Evolutionary conservation across 805 yeast species (phyloP).

Genomic region (Candida odintsovae): DNA sequence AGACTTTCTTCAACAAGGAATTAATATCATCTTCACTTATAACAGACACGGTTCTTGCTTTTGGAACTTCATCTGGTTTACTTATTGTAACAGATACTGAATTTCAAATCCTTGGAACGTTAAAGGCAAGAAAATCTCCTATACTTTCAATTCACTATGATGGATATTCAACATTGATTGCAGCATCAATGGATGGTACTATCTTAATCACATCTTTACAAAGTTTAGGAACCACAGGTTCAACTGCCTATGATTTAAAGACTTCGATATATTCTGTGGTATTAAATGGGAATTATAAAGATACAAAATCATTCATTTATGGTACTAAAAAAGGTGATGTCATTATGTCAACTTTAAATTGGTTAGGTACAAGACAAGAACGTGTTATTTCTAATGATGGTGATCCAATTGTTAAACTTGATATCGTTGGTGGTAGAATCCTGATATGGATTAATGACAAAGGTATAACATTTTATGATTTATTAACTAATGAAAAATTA

Average conservation of each 20-base stretch:
- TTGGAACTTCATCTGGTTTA: conserved; percentile 88
- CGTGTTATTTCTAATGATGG: conserved; percentile 46
- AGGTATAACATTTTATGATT: conserved; percentile 69
- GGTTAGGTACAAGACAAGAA: conserved; percentile 84
- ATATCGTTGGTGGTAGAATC: conserved; percentile 58
- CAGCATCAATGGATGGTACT: conserved; percentile 93
- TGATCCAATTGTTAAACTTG: conserved; percentile 69
- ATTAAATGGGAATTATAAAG: conserved; percentile 61
- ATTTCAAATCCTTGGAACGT: conserved; percentile 57
- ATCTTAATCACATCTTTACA: conserved; percentile 70
- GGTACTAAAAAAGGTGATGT: conserved; percentile 92
- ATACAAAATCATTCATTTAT: conserved; percentile 61
- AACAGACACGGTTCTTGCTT: conserved; percentile 55
- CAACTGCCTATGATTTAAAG: conserved; percentile 71
- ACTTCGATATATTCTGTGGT: conserved; percentile 88
- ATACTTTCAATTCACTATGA: conserved; percentile 68
- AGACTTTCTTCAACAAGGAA: conserved; percentile 65
- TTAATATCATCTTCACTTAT: conserved; percentile 69
- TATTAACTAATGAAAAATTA: conserved; percentile 42
- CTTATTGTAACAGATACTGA: conserved; percentile 62
- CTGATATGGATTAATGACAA: conserved; percentile 79
- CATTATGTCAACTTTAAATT: conserved; percentile 64
- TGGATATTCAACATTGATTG: conserved; percentile 65
- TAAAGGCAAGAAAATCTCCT: conserved; percentile 83
- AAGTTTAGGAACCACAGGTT: conserved; percentile 15